Percentiles rank a stretch among this genome's conserved stretches.
These are phyloP conservation scores for Sisymbrium irio DNA, from an alignment of 345 rosid genomes.

Conservation along the genomic window DNA sequence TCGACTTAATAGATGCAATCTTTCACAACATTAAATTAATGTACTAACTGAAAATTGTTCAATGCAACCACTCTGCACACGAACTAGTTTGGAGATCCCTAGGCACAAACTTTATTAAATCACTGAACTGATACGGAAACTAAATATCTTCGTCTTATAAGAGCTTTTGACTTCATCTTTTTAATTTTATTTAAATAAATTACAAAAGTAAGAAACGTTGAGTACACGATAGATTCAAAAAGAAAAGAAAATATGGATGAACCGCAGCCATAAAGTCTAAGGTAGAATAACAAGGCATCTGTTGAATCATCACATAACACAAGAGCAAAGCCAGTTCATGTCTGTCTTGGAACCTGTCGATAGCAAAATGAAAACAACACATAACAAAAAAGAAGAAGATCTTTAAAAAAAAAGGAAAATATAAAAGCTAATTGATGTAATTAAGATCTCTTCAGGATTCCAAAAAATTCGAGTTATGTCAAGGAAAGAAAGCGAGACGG, in stretches of 20 bases:
- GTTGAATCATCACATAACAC: constrained; percentile 31
- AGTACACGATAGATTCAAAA: constrained; percentile 18
- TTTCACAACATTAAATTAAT: neutral
- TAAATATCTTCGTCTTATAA: constrained; percentile 7
- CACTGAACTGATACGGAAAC: constrained; percentile 5
- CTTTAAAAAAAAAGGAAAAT: constrained; percentile 4
- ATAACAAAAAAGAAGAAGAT: neutral
- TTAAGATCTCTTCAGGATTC: constrained; percentile 31
- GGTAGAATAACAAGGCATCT: constrained; percentile 31
- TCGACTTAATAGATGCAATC: neutral
- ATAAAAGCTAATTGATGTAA: constrained; percentile 5
- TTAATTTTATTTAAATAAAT: neutral
- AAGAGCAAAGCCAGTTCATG: constrained; percentile 45
- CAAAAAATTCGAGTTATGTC: constrained; percentile 6
- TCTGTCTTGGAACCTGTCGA: constrained; percentile 72
- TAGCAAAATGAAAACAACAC: constrained; percentile 21
- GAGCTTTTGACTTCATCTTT: constrained; percentile 29
- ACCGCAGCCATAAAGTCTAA: constrained; percentile 22
- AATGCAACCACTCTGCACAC: constrained; percentile 2
- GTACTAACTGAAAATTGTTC: neutral
- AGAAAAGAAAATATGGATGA: neutral
- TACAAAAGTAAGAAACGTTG: constrained; percentile 6
- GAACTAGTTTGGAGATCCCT: constrained; percentile 21
- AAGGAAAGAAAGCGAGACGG: constrained; percentile 7
- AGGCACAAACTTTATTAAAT: constrained; percentile 17